These are phyloP conservation scores for Anisodus acutangulus DNA, from an alignment of 257 asterid genomes.

Conservation along the genomic window DNA sequence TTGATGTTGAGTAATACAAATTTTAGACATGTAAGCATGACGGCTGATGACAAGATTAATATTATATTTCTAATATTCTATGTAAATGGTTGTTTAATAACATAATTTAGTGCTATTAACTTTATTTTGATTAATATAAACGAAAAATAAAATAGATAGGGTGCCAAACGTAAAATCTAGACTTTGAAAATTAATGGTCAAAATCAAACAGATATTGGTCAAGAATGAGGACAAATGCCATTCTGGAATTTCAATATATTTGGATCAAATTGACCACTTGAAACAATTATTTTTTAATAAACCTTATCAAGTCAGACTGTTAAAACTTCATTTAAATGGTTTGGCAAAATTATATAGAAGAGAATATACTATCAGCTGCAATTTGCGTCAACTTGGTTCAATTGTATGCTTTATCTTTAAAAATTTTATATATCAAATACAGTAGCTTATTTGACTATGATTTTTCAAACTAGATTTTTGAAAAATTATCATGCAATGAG, in stretches of 20 bases:
- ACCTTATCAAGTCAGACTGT: background rate
- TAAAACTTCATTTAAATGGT: background rate
- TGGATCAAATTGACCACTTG: constrained; percentile 26
- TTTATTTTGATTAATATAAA: background rate
- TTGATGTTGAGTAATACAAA: no score
- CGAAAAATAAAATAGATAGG: background rate
- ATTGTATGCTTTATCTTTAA: no score
- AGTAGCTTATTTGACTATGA: no score
- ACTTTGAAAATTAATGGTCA: constrained; percentile 26
- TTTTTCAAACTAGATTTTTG: no score
- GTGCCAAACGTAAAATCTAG: background rate
- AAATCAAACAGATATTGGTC: constrained; percentile 22
- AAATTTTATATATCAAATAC: no score
- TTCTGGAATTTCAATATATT: constrained; percentile 21
- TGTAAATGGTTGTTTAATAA: no score
- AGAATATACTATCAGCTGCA: background rate
- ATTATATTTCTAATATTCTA: no score
- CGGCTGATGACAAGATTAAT: no score
- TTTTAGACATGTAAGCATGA: no score
- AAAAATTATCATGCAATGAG: no score
- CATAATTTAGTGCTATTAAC: no score
- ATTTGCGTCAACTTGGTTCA: background rate
- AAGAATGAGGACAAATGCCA: background rate
- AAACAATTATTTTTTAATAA: background rate
- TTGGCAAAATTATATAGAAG: background rate